Percentiles rank a stretch among this genome's conserved stretches.
phyloP scores from a whole-genome alignment of 305 asterid species.

The Fraxinus angustifolia region DNA sequence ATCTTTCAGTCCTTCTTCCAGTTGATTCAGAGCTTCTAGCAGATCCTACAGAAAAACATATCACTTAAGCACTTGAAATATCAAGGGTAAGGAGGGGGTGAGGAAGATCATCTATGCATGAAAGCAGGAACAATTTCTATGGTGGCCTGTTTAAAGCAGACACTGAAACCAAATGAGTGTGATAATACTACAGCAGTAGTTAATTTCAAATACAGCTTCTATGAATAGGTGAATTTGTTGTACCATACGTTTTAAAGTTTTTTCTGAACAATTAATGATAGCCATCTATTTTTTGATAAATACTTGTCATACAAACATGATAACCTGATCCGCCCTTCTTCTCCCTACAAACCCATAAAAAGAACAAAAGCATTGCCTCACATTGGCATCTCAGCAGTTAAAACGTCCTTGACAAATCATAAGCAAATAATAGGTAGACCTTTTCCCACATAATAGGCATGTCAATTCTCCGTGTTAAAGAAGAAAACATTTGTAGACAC shows the following conservation, averaged over 20 bases:
- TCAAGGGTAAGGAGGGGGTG: background rate
- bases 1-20: slow-evolving; percentile 70
- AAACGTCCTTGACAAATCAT: background rate
- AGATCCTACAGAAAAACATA: slow-evolving; percentile 55
- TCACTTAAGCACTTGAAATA: slow-evolving; percentile 17
- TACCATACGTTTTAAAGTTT: background rate
- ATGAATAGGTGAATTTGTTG: background rate
- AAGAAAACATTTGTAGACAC: background rate
- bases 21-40: slow-evolving; percentile 68
- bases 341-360: background rate
- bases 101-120: background rate
- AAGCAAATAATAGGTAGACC: background rate
- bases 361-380: background rate
- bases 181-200: background rate
- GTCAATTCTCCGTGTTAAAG: background rate
- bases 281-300: background rate
- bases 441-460: background rate
- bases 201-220: slow-evolving; percentile 7
- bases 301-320: background rate
- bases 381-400: background rate
- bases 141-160: background rate
- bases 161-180: background rate
- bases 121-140: background rate
- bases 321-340: background rate
- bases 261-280: background rate